Evolutionary conservation across 768 basidiomycete species (phyloP).

Genomic region (Amanita pseudoporphyria): DNA sequence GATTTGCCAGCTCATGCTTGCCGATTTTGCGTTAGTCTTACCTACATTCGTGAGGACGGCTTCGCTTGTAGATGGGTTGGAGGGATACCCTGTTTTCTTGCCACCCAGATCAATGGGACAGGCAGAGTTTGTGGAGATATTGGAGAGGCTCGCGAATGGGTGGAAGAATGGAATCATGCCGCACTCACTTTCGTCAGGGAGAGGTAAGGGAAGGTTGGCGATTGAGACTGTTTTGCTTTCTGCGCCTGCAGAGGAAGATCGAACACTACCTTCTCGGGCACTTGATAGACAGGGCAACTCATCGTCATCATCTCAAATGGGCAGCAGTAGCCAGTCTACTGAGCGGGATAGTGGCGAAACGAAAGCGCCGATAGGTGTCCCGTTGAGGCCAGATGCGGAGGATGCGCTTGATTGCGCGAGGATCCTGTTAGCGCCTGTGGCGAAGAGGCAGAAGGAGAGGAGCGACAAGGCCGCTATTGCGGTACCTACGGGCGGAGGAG

Average conservation of each 20-base stretch:
- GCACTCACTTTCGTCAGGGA: conserved; percentile 34
- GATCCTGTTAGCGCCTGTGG: conserved; percentile 65
- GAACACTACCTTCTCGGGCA: conserved; percentile 13
- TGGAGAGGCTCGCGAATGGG: conserved; percentile 70
- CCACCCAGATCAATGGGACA: conserved; percentile 86
- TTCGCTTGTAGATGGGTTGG: conserved; percentile 66
- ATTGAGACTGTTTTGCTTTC: conserved; percentile 29
- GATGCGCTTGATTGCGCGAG: conserved; percentile 60
- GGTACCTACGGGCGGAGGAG: background rate
- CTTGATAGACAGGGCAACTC: conserved; percentile 14
- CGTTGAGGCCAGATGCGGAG: conserved; percentile 28
- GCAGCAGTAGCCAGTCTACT: conserved; percentile 1
- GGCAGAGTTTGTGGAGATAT: conserved; percentile 78
- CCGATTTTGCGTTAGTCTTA: conserved; percentile 55
- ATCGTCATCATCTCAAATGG: conserved; percentile 1
- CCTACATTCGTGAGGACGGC: conserved; percentile 60
- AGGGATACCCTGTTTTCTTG: conserved; percentile 83
- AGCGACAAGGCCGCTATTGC: conserved; percentile 38
- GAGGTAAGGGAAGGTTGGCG: conserved; percentile 32
- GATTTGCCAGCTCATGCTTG: conserved; percentile 67
- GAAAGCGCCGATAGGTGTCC: background rate
- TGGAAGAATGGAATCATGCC: conserved; percentile 63
- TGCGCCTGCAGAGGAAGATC: conserved; percentile 6
- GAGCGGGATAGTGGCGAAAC: background rate
- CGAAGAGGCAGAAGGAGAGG: conserved; percentile 50